Conservation (phyloP, 2,329 filamentous ascomycete genomes). For the Penicillium nordicum region DNA sequence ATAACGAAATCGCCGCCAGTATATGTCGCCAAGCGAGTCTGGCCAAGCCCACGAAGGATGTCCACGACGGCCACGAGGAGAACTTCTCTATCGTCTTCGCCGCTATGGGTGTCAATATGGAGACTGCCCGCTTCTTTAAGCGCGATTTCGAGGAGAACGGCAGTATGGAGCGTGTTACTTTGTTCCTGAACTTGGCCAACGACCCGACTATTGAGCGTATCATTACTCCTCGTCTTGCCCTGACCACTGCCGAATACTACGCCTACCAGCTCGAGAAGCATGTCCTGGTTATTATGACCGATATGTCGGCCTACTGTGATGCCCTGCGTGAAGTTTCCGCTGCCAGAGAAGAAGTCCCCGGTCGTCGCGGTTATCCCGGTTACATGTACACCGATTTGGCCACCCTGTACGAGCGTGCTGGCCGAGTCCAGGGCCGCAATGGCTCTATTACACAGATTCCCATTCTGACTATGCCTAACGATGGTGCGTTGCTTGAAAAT, state of each 20-base stretch:
- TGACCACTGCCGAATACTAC: constrained; percentile 99
- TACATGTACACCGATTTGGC: constrained; percentile 99
- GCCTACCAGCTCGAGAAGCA: constrained; percentile 99
- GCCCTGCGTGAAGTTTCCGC: constrained; percentile 98
- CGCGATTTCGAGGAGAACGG: constrained; percentile 99
- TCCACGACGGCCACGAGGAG: constrained; percentile 95
- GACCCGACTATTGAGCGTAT: constrained; percentile 99
- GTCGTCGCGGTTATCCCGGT: constrained; percentile 98
- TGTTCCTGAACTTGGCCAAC: constrained; percentile 99
- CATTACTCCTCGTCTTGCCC: constrained; percentile 94
- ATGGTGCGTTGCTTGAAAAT: constrained; percentile 53
- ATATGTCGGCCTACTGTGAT: constrained; percentile 97
- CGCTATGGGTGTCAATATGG: constrained; percentile 99
- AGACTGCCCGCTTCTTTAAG: constrained; percentile 97
- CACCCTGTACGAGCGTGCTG: constrained; percentile 98
- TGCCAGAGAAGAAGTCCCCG: constrained; percentile 95
- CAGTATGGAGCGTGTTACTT: constrained; percentile 91
- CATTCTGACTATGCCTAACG: constrained; percentile 99
- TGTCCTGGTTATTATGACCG: constrained; percentile 96
- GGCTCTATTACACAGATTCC: constrained; percentile 99
- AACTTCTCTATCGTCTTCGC: constrained; percentile 99
- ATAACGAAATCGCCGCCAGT: constrained; percentile 98
- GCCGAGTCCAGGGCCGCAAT: constrained; percentile 93
- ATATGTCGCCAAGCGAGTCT: constrained; percentile 96
- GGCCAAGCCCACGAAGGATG: constrained; percentile 90